Conservation (phyloP, 495 filamentous ascomycete species). For the Trichoderma virens region DNA sequence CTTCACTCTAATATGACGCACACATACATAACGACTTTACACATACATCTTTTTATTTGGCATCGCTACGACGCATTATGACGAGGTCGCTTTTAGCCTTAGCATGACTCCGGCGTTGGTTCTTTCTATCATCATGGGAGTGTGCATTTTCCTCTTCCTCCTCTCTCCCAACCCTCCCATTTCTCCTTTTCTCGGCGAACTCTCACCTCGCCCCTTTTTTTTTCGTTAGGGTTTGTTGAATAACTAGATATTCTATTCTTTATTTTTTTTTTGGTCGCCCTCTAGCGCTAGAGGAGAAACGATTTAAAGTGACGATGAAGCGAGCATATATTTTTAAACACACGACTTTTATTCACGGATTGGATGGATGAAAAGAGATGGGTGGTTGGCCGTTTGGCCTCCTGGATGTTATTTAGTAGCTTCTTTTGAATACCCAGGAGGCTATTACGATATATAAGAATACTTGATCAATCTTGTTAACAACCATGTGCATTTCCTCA, state of each 20-base stretch:
- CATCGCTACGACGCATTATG: constrained; percentile 7
- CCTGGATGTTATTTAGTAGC: no score
- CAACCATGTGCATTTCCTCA: neutral
- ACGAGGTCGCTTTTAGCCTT: neutral
- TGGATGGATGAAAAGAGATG: no score
- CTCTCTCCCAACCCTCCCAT: neutral
- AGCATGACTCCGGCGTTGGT: constrained; percentile 8
- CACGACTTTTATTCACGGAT: no score
- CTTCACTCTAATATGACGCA: neutral
- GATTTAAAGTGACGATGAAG: neutral
- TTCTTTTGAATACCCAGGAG: no score
- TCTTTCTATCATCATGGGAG: neutral
- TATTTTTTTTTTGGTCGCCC: neutral
- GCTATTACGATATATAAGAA: no score
- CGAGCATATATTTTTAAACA: no score
- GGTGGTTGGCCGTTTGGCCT: no score
- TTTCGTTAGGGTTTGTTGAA: no score
- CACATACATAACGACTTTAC: neutral
- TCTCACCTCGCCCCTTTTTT: neutral
- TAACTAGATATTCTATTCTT: neutral
- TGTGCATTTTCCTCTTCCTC: neutral
- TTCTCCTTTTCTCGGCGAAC: neutral
- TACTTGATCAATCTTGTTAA: no score
- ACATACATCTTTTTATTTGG: constrained; percentile 5
- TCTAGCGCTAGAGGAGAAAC: neutral